Base-by-base conservation (phyloP, 2,329 filamentous ascomycete genomes). In the Alternaria infectoria region DNA sequence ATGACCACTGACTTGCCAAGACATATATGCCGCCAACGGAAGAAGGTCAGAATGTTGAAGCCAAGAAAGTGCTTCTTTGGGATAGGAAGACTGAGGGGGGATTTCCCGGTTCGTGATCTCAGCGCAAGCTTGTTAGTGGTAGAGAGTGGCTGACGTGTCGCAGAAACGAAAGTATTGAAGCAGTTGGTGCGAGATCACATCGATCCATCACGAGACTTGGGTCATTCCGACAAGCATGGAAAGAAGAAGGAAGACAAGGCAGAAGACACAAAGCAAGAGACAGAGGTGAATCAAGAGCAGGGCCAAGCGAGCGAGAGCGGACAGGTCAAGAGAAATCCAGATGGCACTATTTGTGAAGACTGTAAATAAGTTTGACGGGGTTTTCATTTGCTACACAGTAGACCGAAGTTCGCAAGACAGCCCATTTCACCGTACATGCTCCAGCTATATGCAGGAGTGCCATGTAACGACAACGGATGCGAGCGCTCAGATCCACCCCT, bases 111-210 rank as follows among this genome's bases (percentile, higher is more conserved):
- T 51, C 2, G 32, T n/a, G 19, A 45, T n/a, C 21, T 23, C 25
- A 26, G 30, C 21, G 30, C 12, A 10, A 12, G 6, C 10, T 15
- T 25, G 12, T 11, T 25, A 15, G 4, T 8, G 6, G 8, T n/a
- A 23, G 19, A 21, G 43, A 21, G 19, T 19, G 15, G 36, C 55
- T 69, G 25, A 62, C 44, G 23, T 19, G 25, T 12, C 13, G 28
- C 62, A 82, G 93, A 97, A 82, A 93, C 92, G 3, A 97, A 97
- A 81, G 90, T 95, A 70, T 86, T 97, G 46, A 97, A 98, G 82
- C 89, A 93, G 63, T 86, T 90, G 15, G 88, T 97, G 6, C 85
- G 95, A 61, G 92, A 97, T 81, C 85, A 92, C 55, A 89, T 97
- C 70, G 90, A 96, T 73, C 95, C 94, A 0, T 84, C 83, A 1